phyloP scores from a whole-genome alignment of 129 eudicot genomes.

The Solidago caesia region DNA sequence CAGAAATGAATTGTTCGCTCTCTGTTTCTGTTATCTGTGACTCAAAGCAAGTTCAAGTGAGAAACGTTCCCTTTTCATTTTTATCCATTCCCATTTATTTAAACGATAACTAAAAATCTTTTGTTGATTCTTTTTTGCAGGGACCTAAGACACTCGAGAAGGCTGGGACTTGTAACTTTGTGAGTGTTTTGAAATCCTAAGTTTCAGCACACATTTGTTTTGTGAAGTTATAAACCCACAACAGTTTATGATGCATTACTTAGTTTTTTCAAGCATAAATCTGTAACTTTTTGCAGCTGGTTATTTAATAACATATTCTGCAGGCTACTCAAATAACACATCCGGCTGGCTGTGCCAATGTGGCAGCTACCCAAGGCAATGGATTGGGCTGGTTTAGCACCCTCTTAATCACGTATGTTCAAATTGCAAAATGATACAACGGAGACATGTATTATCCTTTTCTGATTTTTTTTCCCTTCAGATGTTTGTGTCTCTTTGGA shows the following conservation, averaged over 20 bases:
- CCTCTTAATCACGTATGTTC: constrained; percentile 53
- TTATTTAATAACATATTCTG: no score
- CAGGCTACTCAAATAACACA: constrained; percentile 67
- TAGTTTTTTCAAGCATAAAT: no score
- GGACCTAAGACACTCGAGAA: no score
- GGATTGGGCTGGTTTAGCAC: constrained; percentile 86
- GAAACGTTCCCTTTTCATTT: constrained; percentile 21
- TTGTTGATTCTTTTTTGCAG: no score
- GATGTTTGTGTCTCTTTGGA: constrained; percentile 70
- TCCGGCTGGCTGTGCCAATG: constrained; percentile 85
- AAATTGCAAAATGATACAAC: constrained; percentile 4
- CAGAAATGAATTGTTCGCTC: constrained; percentile 63
- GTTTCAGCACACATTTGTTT: no score
- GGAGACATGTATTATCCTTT: background rate
- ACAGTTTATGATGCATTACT: no score
- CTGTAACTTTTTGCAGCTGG: no score
- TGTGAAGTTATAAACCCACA: no score
- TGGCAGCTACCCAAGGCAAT: constrained; percentile 49
- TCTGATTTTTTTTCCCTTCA: constrained; percentile 12
- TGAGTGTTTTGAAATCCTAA: no score
- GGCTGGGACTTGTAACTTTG: no score
- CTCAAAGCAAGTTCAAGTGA: constrained; percentile 57
- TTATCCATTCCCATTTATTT: no score
- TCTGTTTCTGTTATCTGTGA: constrained; percentile 87
- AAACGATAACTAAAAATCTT: no score